Conservation (phyloP, 345 rosid genomes). For the Linum usitatissimum region DNA sequence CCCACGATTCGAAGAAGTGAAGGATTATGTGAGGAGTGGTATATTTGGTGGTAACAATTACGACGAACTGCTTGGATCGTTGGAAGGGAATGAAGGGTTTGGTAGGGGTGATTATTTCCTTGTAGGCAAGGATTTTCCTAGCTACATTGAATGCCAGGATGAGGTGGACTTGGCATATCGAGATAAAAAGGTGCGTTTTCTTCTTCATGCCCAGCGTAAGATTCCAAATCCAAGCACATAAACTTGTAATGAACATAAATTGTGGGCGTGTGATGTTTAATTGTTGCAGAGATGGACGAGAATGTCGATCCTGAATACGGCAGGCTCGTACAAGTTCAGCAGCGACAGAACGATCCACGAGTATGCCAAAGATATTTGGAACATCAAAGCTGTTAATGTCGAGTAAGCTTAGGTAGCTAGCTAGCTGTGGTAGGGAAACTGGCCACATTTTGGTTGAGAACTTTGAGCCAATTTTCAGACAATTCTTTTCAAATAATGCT, state of each 20-base stretch:
- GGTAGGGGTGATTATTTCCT: conserved; percentile 79
- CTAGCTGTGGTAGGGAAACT: background rate
- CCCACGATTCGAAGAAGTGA: conserved; percentile 65
- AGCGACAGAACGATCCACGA: conserved; percentile 49
- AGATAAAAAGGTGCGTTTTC: conserved; percentile 45
- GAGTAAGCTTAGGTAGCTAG: background rate
- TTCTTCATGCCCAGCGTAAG: no score
- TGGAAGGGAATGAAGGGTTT: conserved; percentile 79
- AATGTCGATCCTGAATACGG: conserved; percentile 54
- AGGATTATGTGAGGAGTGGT: conserved; percentile 51
- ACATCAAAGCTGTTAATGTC: conserved; percentile 26
- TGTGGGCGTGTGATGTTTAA: background rate
- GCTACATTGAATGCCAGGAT: conserved; percentile 73
- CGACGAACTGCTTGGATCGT: conserved; percentile 56
- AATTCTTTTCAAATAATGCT: no score
- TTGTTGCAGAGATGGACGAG: conserved; percentile 41
- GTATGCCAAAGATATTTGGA: conserved; percentile 50
- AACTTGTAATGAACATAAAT: background rate
- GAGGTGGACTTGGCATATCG: conserved; percentile 58
- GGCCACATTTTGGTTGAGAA: no score
- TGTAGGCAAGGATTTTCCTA: conserved; percentile 78
- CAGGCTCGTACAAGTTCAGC: conserved; percentile 53
- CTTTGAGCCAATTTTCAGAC: no score
- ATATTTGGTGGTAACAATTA: conserved; percentile 50
- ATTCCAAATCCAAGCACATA: background rate